Base-by-base conservation (phyloP, 768 basidiomycete species). In the Phanerochaete sordida region DNA sequence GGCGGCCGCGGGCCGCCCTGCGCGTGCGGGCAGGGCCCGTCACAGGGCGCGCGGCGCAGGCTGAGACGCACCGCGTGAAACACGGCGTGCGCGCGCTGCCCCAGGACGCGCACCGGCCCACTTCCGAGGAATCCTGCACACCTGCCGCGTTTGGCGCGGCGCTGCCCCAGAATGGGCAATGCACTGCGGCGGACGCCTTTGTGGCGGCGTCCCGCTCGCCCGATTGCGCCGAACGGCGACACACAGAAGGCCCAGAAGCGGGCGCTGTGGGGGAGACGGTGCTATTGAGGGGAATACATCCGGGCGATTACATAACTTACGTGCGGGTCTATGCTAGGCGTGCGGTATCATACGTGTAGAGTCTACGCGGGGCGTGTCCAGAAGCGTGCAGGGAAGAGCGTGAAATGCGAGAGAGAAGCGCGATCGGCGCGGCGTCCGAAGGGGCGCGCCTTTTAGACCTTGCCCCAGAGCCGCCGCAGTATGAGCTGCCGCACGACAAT, bases 391-490 rank as follows among this genome's bases (percentile, higher is more conserved):
- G 35, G n/a, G n/a, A n/a, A 49, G 12, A n/a, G 43, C 35, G 21
- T 31, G 31, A 53, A 15, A 53, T 6, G 51, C 30, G 35, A 30
- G 19, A 13, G 33, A 45, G 19, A 8, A 19, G 6, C 48, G 48
- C 28, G n/a, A 33, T 51, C 30, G 50, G 50, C 50, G 31, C 23
- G 23, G 5, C 28, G 50, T 31, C 50, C 50, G 50, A 51, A 33
- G 28, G n/a, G 28, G 48, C 44, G 56, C 44, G 6, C 31, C 21
- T 35, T 39, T 37, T 55, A 49, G 11, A 45, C 12, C 31, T 76
- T 81, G 31, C 81, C 79, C 70, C 65, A 67, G 33, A 79, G 50
- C 48, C 67, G 71, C n/a, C 74, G 68, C 15, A 81, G 68, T 33
- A 78, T 71, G 31, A 84, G 62, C 33, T 76, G 65, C 16, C 80